Evolutionary conservation across 768 basidiomycete genomes (phyloP).

Genomic region (Lactarius sp.): DNA sequence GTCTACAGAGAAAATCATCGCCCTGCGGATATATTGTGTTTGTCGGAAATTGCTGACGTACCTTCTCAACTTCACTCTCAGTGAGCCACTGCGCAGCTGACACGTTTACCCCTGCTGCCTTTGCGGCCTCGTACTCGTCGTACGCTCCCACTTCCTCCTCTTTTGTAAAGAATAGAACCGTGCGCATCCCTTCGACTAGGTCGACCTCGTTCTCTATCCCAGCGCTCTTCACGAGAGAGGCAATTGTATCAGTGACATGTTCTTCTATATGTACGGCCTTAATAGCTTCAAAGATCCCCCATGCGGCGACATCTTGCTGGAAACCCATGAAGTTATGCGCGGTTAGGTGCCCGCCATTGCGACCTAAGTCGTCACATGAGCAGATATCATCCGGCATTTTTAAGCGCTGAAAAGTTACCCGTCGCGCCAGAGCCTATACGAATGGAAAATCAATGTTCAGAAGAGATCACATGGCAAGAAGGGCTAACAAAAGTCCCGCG

Average conservation of each 20-base stretch:
- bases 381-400: neutral
- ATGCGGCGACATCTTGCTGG: conserved; percentile 32
- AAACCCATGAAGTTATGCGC: conserved; percentile 48
- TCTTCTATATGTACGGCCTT: conserved; percentile 52
- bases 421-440: conserved; percentile 68
- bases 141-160: conserved; percentile 38
- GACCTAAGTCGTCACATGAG: conserved; percentile 38
- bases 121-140: conserved; percentile 51
- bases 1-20: conserved; percentile 25
- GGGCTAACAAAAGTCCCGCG: conserved; percentile 76
- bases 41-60: conserved; percentile 29
- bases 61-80: conserved; percentile 44
- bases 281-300: conserved; percentile 52
- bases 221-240: conserved; percentile 44
- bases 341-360: conserved; percentile 76
- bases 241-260: conserved; percentile 46
- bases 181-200: conserved; percentile 53
- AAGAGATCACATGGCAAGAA: neutral
- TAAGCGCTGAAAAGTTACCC: conserved; percentile 38
- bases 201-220: conserved; percentile 50
- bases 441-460: neutral
- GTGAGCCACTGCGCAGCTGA: conserved; percentile 43
- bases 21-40: neutral
- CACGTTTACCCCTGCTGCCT: conserved; percentile 46
- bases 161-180: conserved; percentile 45